Percentiles rank a stretch among this genome's conserved stretches.
These are phyloP conservation scores for Aspergillus sergii DNA, from an alignment of 2,329 filamentous ascomycete genomes.

Conservation along the genomic window DNA sequence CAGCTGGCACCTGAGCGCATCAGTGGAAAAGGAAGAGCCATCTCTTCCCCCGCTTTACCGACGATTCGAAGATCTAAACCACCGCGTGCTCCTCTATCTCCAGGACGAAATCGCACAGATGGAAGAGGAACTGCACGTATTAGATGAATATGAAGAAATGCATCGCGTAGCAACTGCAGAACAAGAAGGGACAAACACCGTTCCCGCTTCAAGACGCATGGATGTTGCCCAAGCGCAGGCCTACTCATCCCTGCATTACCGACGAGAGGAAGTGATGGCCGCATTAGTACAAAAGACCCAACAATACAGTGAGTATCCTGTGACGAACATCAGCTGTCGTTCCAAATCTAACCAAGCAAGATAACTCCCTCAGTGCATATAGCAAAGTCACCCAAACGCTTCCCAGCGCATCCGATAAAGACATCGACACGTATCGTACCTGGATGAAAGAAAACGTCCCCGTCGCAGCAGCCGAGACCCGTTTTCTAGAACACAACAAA, in stretches of 20 bases:
- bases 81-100: slow-evolving; percentile 77
- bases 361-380: slow-evolving; percentile 49
- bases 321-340: not conserved
- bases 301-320: slow-evolving; percentile 58
- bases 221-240: slow-evolving; percentile 50
- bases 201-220: slow-evolving; percentile 44
- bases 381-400: slow-evolving; percentile 50
- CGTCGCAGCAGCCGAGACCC: slow-evolving; percentile 53
- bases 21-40: slow-evolving; percentile 29
- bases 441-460: slow-evolving; percentile 58
- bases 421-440: slow-evolving; percentile 54
- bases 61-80: slow-evolving; percentile 78
- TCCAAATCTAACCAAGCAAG: slow-evolving; percentile 23
- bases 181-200: slow-evolving; percentile 33
- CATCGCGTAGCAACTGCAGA: slow-evolving; percentile 35
- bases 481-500: slow-evolving; percentile 54
- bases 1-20: slow-evolving; percentile 35
- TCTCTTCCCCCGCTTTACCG: slow-evolving; percentile 69
- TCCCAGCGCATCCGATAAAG: slow-evolving; percentile 47
- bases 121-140: slow-evolving; percentile 71
- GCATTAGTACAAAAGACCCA: slow-evolving; percentile 60
- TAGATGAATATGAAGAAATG: slow-evolving; percentile 63
- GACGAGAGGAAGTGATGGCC: slow-evolving; percentile 57
- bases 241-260: slow-evolving; percentile 56
- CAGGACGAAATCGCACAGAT: slow-evolving; percentile 83